Percentiles rank a stretch among this genome's conserved stretches.
Conservation (phyloP, 2,329 filamentous ascomycete genomes). For the Fusarium verrucosum region DNA sequence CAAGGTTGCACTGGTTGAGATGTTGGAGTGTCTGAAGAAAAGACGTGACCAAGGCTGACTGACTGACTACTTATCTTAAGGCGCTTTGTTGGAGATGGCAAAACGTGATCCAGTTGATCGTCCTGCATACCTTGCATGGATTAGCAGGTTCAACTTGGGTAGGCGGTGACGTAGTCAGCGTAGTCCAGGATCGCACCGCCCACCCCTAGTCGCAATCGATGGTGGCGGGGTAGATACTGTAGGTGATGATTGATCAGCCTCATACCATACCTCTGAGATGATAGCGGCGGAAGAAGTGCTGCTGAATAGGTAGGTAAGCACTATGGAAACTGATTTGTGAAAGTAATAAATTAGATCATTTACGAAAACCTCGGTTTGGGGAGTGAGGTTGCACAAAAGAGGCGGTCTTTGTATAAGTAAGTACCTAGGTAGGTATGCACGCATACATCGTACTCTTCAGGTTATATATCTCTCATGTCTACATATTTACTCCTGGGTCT, state of each 20-base stretch:
- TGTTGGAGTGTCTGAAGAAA: neutral
- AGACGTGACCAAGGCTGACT: neutral
- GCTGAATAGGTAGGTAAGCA: too few relatives aligned
- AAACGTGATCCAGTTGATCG: slow-evolving; percentile 34
- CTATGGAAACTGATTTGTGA: neutral
- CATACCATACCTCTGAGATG: neutral
- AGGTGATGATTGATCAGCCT: slow-evolving; percentile 11
- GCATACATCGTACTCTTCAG: neutral
- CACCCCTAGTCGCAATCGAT: slow-evolving; percentile 24
- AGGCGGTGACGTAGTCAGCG: slow-evolving; percentile 46
- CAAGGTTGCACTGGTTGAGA: neutral
- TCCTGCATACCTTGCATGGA: slow-evolving; percentile 13
- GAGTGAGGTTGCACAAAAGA: neutral
- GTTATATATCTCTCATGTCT: neutral
- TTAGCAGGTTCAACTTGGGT: slow-evolving; percentile 26
- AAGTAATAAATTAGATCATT: neutral
- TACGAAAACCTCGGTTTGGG: neutral
- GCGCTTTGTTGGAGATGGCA: slow-evolving; percentile 16
- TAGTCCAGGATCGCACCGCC: slow-evolving; percentile 40
- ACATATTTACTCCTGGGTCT: neutral
- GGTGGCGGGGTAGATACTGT: slow-evolving; percentile 37
- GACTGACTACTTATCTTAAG: too few relatives aligned
- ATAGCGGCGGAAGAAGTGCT: neutral
- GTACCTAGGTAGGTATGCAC: neutral
- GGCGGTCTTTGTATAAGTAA: neutral